Evolutionary conservation across 2,329 filamentous ascomycete species (phyloP), one percentile per base, ranked within the genome.

Genomic region (Hypoxylon sp.): DNA sequence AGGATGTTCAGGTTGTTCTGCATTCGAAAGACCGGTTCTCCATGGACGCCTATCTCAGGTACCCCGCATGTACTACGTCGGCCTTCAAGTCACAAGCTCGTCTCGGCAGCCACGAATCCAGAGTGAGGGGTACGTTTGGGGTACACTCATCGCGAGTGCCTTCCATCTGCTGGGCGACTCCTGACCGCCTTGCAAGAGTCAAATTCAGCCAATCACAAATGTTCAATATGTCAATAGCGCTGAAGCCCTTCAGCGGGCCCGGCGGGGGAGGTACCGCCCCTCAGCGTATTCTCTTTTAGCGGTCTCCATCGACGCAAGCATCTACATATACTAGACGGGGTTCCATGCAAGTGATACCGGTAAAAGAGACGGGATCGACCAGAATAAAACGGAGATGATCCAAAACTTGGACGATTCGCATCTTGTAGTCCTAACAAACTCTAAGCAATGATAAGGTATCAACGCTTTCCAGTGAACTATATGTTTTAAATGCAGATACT

Each of bases 61-160:
- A 69, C 67, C 64, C 67, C 64, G 64, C 64, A 54, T 44, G 64
- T 68, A 65, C 58, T 61, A 48, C 24, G 28, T 38, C 50, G 32
- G 51, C 30, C 18, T 50, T 36, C 18, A 48, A 36, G 54, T 62
- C 53, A 62, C 44, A 48, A 65, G 65, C 57, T 55, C 53, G 36
- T 46, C 49, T 46, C 26, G 26, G 36, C 53, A 38, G 53, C 61
- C 16, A 49, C 42, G 38, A 60, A 42, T 28, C 12, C 33, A 30
- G 50, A 44, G 33, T 65, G 58, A 63, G 61, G 61, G 56, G 61
- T 70, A 70, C 65, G 45, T 50, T 61, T 50, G 38, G 30, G 51
- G 49, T 70, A 57, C 53, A 55, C 18, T 14, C 44, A 42, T 54
- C 26, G 48, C 30, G 32, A 52, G 51, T 55, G 38, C 55, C 49